Evolutionary conservation across 1,284 basidiomycete genomes (phyloP).

Genomic region (Ganoderma boninense): DNA sequence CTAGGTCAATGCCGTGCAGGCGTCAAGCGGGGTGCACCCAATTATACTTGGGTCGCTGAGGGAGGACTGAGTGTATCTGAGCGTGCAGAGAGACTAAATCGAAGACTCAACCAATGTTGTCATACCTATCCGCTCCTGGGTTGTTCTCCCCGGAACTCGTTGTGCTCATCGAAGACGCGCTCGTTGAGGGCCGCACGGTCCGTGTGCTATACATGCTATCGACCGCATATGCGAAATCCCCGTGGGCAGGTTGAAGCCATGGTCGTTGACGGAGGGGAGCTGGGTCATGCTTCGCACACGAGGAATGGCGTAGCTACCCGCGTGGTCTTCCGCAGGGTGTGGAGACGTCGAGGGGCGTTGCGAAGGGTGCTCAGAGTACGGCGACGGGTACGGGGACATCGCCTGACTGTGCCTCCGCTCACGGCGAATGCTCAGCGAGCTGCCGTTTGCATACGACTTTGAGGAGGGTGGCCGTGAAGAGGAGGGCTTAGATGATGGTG

Average conservation of each 20-base stretch:
- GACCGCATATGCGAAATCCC: conserved; percentile 81
- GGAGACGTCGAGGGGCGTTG: conserved; percentile 74
- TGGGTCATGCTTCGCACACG: conserved; percentile 83
- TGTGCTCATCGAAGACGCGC: conserved; percentile 78
- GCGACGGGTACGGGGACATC: conserved; percentile 82
- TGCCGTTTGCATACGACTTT: conserved; percentile 57
- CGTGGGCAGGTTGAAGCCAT: conserved; percentile 69
- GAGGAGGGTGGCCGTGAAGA: conserved; percentile 68
- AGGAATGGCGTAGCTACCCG: conserved; percentile 56
- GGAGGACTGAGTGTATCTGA: too few relatives aligned
- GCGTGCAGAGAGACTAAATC: too few relatives aligned
- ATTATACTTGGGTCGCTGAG: too few relatives aligned
- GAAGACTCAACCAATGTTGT: too few relatives aligned
- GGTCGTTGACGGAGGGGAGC: conserved; percentile 70
- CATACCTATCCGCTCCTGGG: conserved; percentile 59
- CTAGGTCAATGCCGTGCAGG: too few relatives aligned
- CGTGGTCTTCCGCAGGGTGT: conserved; percentile 65
- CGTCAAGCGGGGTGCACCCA: too few relatives aligned
- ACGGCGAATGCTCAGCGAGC: conserved; percentile 71
- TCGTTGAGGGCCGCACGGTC: conserved; percentile 72
- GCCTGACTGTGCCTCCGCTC: conserved; percentile 82
- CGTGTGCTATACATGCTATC: conserved; percentile 44
- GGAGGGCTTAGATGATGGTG: conserved; percentile 46
- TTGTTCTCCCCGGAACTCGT: conserved; percentile 78
- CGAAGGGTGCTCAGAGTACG: conserved; percentile 67